These are phyloP conservation scores for Fusarium musae DNA, from an alignment of 2,329 filamentous ascomycete species.

Conservation along the genomic window DNA sequence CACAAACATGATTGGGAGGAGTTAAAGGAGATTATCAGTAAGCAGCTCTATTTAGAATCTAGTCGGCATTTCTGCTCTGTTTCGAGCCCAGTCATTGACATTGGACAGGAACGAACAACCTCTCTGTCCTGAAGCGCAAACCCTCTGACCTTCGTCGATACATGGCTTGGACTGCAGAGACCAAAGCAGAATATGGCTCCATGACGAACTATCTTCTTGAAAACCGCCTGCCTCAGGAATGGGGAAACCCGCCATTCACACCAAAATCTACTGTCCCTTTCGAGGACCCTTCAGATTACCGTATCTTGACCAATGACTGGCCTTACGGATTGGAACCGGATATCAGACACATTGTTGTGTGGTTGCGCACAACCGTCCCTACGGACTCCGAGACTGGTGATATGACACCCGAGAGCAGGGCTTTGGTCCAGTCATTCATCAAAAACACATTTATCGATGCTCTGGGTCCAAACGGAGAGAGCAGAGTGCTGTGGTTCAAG, in stretches of 20 bases:
- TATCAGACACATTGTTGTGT: conserved; percentile 87
- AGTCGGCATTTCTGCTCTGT: background rate
- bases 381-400: conserved; percentile 77
- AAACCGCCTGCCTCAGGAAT: conserved; percentile 73
- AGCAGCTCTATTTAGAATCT: conserved; percentile 36
- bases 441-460: conserved; percentile 72
- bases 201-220: conserved; percentile 82
- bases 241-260: conserved; percentile 70
- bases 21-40: conserved; percentile 74
- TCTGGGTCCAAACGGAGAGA: conserved; percentile 61
- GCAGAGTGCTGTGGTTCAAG: conserved; percentile 85
- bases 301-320: conserved; percentile 90
- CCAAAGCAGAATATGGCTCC: conserved; percentile 78
- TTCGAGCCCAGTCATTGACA: conserved; percentile 25
- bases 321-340: conserved; percentile 79
- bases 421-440: conserved; percentile 75
- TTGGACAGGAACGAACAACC: conserved; percentile 63
- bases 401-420: conserved; percentile 74
- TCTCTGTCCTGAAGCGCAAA: conserved; percentile 80
- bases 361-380: conserved; percentile 85
- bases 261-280: conserved; percentile 64
- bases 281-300: conserved; percentile 66
- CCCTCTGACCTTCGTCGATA: conserved; percentile 85
- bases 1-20: conserved; percentile 78
- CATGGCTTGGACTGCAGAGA: conserved; percentile 77